phyloP scores from a whole-genome alignment of 768 basidiomycete genomes.

The Serpula lacrymans region DNA sequence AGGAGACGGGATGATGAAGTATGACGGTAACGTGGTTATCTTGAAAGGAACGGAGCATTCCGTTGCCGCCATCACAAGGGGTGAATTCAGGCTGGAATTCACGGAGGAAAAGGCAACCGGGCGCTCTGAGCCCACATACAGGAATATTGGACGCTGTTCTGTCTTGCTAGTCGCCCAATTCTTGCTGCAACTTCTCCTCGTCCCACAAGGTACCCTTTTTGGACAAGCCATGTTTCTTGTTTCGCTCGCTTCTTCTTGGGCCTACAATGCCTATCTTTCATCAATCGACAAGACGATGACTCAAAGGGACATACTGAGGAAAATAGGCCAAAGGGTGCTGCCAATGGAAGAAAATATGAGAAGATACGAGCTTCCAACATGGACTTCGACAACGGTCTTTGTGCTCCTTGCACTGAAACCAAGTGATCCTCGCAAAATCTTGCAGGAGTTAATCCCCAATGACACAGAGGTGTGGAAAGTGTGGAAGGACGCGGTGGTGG shows the following conservation, averaged over 20 bases:
- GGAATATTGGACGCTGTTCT: constrained; percentile 12
- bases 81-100: constrained; percentile 12
- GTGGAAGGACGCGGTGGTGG: constrained; percentile 15
- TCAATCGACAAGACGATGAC: constrained; percentile 23
- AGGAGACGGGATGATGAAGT: constrained; percentile 14
- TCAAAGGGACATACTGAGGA: constrained; percentile 5
- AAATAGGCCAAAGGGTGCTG: not conserved
- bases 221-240: constrained; percentile 22
- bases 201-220: constrained; percentile 18
- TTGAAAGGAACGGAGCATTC: constrained; percentile 13
- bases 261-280: constrained; percentile 18
- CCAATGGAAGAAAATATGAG: no score
- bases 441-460: constrained; percentile 16
- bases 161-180: constrained; percentile 17
- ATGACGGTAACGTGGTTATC: constrained; percentile 9
- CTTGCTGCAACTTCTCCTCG: constrained; percentile 18
- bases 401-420: constrained; percentile 12
- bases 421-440: constrained; percentile 1
- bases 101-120: no score
- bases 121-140: constrained; percentile 8
- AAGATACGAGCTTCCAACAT: constrained; percentile 11
- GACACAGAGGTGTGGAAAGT: constrained; percentile 17
- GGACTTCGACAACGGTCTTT: constrained; percentile 16
- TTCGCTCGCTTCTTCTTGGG: constrained; percentile 18
- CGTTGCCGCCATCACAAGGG: constrained; percentile 15